phyloP scores from a whole-genome alignment of 2,329 filamentous ascomycete genomes.

The Ciborinia camelliae region DNA sequence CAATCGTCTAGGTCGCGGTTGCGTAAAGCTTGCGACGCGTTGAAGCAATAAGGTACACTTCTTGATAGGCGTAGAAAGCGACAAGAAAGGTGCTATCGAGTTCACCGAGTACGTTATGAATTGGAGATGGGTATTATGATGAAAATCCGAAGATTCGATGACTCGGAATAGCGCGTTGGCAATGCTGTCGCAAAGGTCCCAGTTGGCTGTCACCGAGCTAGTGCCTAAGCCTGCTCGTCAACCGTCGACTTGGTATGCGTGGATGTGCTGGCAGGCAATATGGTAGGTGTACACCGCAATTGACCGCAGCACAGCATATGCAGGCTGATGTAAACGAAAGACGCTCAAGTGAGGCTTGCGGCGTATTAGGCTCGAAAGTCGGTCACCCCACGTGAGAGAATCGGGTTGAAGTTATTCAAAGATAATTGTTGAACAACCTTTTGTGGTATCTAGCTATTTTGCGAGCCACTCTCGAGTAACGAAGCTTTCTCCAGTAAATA shows the following conservation, averaged over 20 bases:
- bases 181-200: constrained; percentile 29
- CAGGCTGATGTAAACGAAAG: constrained; percentile 49
- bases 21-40: constrained; percentile 17
- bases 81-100: constrained; percentile 16
- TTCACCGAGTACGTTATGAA: constrained; percentile 22
- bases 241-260: constrained; percentile 50
- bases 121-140: constrained; percentile 19
- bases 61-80: constrained; percentile 21
- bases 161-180: constrained; percentile 22
- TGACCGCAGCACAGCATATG: constrained; percentile 57
- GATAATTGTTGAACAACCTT: constrained; percentile 31
- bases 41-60: constrained; percentile 20
- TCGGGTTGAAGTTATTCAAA: constrained; percentile 25
- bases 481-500: constrained; percentile 32
- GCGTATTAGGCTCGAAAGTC: constrained; percentile 31
- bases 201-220: constrained; percentile 31
- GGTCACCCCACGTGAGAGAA: constrained; percentile 33
- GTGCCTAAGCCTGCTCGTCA: constrained; percentile 39
- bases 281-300: constrained; percentile 48
- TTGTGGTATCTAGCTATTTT: constrained; percentile 25
- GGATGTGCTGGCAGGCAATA: constrained; percentile 59
- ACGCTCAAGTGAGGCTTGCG: constrained; percentile 42
- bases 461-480: constrained; percentile 29
- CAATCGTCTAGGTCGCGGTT: constrained; percentile 14
- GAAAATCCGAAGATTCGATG: constrained; percentile 17